Evolutionary conservation across 2,329 filamentous ascomycete species (phyloP).

Genomic region (Lachnellula occidentalis): DNA sequence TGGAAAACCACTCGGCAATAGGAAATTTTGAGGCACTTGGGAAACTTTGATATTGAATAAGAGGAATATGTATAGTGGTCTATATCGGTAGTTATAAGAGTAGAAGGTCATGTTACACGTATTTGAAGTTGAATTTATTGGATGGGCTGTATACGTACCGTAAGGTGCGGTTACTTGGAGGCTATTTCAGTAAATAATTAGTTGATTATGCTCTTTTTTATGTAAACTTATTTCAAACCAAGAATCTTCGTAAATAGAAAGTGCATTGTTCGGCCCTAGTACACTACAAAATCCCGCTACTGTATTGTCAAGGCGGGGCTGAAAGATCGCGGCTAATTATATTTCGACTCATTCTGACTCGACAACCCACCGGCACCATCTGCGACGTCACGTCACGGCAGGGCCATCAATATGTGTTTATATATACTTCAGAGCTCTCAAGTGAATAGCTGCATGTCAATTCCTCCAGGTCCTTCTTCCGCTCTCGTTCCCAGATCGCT

Average conservation of each 20-base stretch:
- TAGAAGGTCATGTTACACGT: no score
- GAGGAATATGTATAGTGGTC: neutral
- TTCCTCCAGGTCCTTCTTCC: neutral
- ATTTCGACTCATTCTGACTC: neutral
- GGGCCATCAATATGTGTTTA: neutral
- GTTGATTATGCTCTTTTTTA: no score
- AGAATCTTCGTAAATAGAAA: no score
- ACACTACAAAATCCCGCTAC: no score
- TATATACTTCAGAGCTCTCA: neutral
- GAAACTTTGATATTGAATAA: neutral
- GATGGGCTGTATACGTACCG: no score
- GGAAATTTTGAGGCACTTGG: neutral
- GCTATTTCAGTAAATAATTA: no score
- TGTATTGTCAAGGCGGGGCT: neutral
- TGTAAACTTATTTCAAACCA: no score
- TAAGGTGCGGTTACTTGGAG: no score
- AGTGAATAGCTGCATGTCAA: neutral
- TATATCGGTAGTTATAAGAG: no score
- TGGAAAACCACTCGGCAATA: conserved; percentile 35
- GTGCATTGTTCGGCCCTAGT: no score
- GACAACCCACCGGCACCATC: neutral
- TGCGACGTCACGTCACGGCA: no score
- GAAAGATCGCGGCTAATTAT: neutral
- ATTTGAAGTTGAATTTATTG: no score
- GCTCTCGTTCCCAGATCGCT: neutral